A percentile compares a stretch with the other conserved stretches of the same genome.
Evolutionary conservation across 75 land plant genomes (phyloP).

Genomic region (Cryptomeria japonica): DNA sequence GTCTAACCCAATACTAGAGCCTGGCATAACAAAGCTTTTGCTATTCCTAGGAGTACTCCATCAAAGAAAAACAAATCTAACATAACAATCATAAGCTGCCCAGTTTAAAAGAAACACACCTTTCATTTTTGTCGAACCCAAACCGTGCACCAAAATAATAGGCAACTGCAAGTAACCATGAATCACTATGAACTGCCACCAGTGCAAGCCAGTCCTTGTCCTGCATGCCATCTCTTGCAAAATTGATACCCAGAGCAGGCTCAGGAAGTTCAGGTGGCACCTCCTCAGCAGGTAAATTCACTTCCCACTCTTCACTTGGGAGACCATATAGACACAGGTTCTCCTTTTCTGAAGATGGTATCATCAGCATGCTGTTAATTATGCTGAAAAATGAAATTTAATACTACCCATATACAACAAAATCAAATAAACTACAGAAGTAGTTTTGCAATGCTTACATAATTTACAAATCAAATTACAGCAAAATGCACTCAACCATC

Average conservation of each 20-base stretch:
- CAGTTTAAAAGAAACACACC: slow-evolving; percentile 24
- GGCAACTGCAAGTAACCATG: slow-evolving; percentile 70
- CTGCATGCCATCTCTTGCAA: slow-evolving; percentile 77
- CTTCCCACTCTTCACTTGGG: slow-evolving; percentile 71
- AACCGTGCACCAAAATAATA: slow-evolving; percentile 72
- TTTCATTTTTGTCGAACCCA: slow-evolving; percentile 65
- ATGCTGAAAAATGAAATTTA: not conserved
- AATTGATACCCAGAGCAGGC: slow-evolving; percentile 72
- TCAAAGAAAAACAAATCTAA: not conserved
- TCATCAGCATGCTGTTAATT: not conserved
- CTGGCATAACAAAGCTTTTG: not conserved
- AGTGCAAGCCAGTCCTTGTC: slow-evolving; percentile 67
- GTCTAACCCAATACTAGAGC: not conserved
- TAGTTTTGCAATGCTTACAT: not conserved
- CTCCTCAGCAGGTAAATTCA: slow-evolving; percentile 68
- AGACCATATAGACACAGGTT: slow-evolving; percentile 66
- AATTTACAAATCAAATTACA: not conserved
- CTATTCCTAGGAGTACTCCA: not conserved
- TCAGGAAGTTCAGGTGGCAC: slow-evolving; percentile 78
- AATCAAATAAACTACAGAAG: not conserved
- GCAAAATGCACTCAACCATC: not conserved
- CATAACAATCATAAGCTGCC: not conserved
- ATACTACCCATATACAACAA: not conserved
- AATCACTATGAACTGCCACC: slow-evolving; percentile 79
- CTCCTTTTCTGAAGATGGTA: slow-evolving; percentile 55